These are phyloP conservation scores for Penicillium sp. DNA, from an alignment of 2,329 filamentous ascomycete genomes.

Conservation along the genomic window DNA sequence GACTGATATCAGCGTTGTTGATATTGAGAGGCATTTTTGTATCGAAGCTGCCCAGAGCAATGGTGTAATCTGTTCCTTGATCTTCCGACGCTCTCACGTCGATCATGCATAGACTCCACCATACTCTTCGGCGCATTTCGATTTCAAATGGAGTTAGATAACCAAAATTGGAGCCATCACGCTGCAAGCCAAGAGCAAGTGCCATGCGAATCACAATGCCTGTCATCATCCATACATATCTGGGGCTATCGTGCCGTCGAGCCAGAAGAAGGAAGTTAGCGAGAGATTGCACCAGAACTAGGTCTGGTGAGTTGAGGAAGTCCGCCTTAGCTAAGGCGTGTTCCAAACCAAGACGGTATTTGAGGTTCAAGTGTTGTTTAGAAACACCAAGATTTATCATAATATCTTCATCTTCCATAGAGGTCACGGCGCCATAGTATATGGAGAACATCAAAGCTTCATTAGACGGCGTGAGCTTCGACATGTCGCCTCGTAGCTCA, in stretches of 20 bases:
- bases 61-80: slow-evolving; percentile 62
- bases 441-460: slow-evolving; percentile 59
- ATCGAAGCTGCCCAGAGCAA: slow-evolving; percentile 60
- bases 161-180: slow-evolving; percentile 19
- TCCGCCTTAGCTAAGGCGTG: slow-evolving; percentile 22
- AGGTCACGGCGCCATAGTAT: slow-evolving; percentile 57
- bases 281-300: slow-evolving; percentile 19
- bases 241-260: slow-evolving; percentile 22
- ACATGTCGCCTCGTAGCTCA: slow-evolving; percentile 34
- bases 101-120: slow-evolving; percentile 48
- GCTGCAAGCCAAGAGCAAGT: slow-evolving; percentile 20
- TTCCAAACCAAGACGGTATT: slow-evolving; percentile 21
- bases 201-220: slow-evolving; percentile 21
- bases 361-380: slow-evolving; percentile 21
- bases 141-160: slow-evolving; percentile 54
- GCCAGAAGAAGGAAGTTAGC: slow-evolving; percentile 17
- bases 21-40: slow-evolving; percentile 54
- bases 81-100: slow-evolving; percentile 63
- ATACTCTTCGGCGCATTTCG: slow-evolving; percentile 40
- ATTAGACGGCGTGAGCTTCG: slow-evolving; percentile 42
- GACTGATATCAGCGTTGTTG: slow-evolving; percentile 50
- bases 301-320: slow-evolving; percentile 19
- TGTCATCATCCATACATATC: slow-evolving; percentile 27
- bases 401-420: slow-evolving; percentile 59
- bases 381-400: slow-evolving; percentile 18